These are phyloP conservation scores for Jackrogersella minutella DNA, from an alignment of 495 filamentous ascomycete species.

Conservation along the genomic window DNA sequence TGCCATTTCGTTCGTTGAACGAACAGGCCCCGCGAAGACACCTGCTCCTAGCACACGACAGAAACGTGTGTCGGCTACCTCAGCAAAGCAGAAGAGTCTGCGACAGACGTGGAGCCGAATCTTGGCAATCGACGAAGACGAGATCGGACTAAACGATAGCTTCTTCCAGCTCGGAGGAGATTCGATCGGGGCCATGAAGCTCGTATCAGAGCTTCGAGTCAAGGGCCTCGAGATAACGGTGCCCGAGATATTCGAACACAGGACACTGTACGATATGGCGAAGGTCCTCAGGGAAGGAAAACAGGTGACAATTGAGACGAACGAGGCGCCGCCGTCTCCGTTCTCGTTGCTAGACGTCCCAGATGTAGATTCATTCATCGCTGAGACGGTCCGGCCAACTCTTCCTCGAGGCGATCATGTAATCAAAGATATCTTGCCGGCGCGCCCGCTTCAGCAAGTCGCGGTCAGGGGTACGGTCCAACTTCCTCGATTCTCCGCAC, in stretches of 20 bases:
- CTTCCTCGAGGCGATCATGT: slow-evolving; percentile 54
- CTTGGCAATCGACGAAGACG: slow-evolving; percentile 45
- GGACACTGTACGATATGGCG: slow-evolving; percentile 58
- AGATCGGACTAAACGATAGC: slow-evolving; percentile 61
- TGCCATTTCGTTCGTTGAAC: slow-evolving; percentile 29
- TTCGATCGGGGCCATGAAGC: slow-evolving; percentile 74
- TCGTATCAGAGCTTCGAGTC: slow-evolving; percentile 64
- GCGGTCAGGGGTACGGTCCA: slow-evolving; percentile 67
- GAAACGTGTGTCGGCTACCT: slow-evolving; percentile 40
- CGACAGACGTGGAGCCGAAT: slow-evolving; percentile 48
- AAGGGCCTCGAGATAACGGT: slow-evolving; percentile 65
- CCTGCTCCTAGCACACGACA: slow-evolving; percentile 11
- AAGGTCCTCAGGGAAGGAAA: slow-evolving; percentile 37
- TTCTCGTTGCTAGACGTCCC: slow-evolving; percentile 47
- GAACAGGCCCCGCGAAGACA: slow-evolving; percentile 13
- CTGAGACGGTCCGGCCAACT: slow-evolving; percentile 45
- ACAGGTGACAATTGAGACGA: slow-evolving; percentile 10
- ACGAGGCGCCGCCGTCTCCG: slow-evolving; percentile 32
- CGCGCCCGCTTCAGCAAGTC: slow-evolving; percentile 70
- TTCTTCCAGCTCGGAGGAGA: slow-evolving; percentile 74
- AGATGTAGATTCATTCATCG: slow-evolving; percentile 40
- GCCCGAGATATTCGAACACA: slow-evolving; percentile 59
- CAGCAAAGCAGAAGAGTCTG: slow-evolving; percentile 49
- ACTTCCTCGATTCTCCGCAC: slow-evolving; percentile 56
- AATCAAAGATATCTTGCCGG: slow-evolving; percentile 65